Evolutionary conservation across 257 asterid species (phyloP), one percentile per base, ranked within the genome.

Genomic region (Nicotiana paniculata): DNA sequence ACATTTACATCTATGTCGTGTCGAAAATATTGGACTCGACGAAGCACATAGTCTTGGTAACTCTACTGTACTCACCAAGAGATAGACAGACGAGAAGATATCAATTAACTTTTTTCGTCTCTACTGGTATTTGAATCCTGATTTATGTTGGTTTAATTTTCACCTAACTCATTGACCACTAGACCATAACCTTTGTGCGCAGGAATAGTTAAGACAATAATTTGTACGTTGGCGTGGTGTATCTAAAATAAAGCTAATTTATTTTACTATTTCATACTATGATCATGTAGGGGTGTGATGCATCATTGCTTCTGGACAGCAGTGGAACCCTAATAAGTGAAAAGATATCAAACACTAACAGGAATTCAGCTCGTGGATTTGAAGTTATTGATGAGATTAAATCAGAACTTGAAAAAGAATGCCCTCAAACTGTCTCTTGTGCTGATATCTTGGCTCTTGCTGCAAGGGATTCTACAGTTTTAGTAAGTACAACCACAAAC

Each of bases 341-440:
- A 86, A 95, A 95, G 81, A 6, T 80, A 35, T 92, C 98, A 24
- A 85, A 81, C 53, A 93, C 97, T 9, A 95, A 95, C 89, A 88
- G 88, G 82, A 91, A 93, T 32, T 95, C 98, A 1, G 94, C 21
- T 26, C 97, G 98, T 33, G 98, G 98, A 51, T 92, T 92, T 17
- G 95, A 93, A 51, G 95, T 93, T 65, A 89, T 95, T 13, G 98
- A 95, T 81, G 93, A 91, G 91, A 93, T 95, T 64, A 95, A 95
- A 85, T 86, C 91, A 1, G 95, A 94, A 26, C 87, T 95, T 2
- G 98, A 95, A 85, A 88, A 84, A 55, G 93, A 80, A 61, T 95
- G 98, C 90, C 97, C 98, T 82, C 88, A 81, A 8, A 93, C 93
- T 2, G 98, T 95, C 58, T 95, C 98, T 28, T 95, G 98, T 84